Percentiles rank a stretch among this genome's conserved stretches.
Evolutionary conservation across 805 yeast species (phyloP).

Genomic region (Kazachstania africana): DNA sequence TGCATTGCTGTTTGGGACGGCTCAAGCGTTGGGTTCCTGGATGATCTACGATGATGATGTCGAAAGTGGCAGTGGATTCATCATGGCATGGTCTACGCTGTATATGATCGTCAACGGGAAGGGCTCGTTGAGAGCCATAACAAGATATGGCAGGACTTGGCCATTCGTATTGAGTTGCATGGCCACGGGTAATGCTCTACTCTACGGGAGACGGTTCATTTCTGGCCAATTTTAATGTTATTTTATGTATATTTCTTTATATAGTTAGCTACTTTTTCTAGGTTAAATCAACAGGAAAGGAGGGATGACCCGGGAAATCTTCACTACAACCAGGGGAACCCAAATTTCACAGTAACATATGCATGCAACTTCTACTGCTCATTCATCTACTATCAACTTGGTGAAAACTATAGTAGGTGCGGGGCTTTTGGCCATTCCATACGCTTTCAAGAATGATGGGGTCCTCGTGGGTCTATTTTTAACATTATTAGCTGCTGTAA

Average conservation of each 20-base stretch:
- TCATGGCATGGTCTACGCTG: conserved; percentile 68
- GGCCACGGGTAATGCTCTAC: conserved; percentile 48
- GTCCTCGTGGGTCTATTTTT: conserved; percentile 43
- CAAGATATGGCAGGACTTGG: conserved; percentile 46
- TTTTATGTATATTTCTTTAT: neutral
- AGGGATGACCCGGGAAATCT: too few relatives aligned
- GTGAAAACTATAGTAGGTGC: conserved; percentile 73
- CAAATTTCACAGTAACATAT: conserved; percentile 5
- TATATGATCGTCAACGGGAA: conserved; percentile 64
- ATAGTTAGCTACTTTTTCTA: too few relatives aligned
- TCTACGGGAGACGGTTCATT: conserved; percentile 64
- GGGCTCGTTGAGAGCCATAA: conserved; percentile 38
- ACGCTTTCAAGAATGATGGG: conserved; percentile 58
- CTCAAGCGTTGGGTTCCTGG: conserved; percentile 56
- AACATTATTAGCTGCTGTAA: conserved; percentile 47
- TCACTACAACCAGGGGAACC: too few relatives aligned
- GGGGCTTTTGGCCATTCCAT: conserved; percentile 64
- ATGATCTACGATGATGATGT: conserved; percentile 69
- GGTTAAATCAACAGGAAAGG: too few relatives aligned
- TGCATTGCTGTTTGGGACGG: conserved; percentile 47
- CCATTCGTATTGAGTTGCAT: conserved; percentile 48
- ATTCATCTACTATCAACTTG: conserved; percentile 53
- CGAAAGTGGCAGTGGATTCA: conserved; percentile 70
- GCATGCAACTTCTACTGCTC: conserved; percentile 33
- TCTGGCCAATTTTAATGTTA: conserved; percentile 24